phyloP scores from a whole-genome alignment of 2,329 filamentous ascomycete genomes.

The Pochonia chlamydosporia region DNA sequence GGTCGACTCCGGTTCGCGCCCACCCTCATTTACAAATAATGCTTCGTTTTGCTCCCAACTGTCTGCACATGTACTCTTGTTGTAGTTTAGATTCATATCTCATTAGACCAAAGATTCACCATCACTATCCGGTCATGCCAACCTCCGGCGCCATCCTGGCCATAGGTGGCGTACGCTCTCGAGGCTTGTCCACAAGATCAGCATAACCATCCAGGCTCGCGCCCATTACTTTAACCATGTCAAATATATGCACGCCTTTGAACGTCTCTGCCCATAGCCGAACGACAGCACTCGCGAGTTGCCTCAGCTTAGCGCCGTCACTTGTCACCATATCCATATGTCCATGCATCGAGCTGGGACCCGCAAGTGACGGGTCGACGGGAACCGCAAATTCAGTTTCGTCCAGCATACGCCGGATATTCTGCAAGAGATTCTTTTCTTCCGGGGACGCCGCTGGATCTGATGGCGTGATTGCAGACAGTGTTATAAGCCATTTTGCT shows the following conservation, averaged over 20 bases:
- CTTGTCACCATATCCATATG: slow-evolving; percentile 38
- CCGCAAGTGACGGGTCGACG: slow-evolving; percentile 49
- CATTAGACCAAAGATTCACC: too few species aligned
- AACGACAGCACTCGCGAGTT: slow-evolving; percentile 52
- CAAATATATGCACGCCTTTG: slow-evolving; percentile 56
- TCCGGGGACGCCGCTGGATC: slow-evolving; percentile 45
- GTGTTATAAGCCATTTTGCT: slow-evolving; percentile 54
- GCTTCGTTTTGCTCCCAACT: background rate
- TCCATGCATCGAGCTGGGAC: slow-evolving; percentile 27
- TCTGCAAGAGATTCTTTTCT: slow-evolving; percentile 49
- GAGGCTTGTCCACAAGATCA: slow-evolving; percentile 48
- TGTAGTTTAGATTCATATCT: too few species aligned
- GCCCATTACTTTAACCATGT: slow-evolving; percentile 54
- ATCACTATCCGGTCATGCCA: slow-evolving; percentile 16
- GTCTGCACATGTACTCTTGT: too few species aligned
- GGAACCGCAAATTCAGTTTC: slow-evolving; percentile 59
- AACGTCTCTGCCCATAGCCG: slow-evolving; percentile 58
- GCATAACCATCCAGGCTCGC: slow-evolving; percentile 52
- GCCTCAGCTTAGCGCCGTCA: slow-evolving; percentile 46
- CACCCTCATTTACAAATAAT: too few species aligned
- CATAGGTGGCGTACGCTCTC: slow-evolving; percentile 7
- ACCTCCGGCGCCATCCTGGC: slow-evolving; percentile 16
- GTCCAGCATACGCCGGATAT: slow-evolving; percentile 52
- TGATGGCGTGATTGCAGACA: slow-evolving; percentile 44
- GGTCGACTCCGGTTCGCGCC: too few species aligned